Percentiles rank a stretch among this genome's conserved stretches.
These are phyloP conservation scores for Zelonia costaricensis DNA, from an alignment of 208 protist genomes.

Conservation along the genomic window DNA sequence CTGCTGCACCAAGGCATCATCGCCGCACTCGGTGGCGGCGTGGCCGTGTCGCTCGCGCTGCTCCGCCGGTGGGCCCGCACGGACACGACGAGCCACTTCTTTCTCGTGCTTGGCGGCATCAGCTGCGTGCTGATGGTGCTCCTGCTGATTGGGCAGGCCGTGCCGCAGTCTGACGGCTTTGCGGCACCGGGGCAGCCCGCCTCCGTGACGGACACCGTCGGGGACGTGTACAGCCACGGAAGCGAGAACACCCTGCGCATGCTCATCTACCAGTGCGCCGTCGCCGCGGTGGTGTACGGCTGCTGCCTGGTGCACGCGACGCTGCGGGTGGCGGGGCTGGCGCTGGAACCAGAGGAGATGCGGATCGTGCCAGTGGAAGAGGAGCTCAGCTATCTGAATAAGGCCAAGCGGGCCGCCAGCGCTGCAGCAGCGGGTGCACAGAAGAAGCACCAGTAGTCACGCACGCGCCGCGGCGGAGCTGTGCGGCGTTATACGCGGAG, in stretches of 20 bases:
- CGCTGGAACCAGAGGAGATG: conserved; percentile 41
- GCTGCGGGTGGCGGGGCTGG: conserved; percentile 30
- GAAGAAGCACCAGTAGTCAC: neutral
- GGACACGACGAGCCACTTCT: conserved; percentile 4
- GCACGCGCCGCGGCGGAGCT: no score
- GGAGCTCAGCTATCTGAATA: conserved; percentile 12
- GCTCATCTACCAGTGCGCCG: conserved; percentile 19
- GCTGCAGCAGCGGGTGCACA: neutral
- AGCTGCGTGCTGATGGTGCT: neutral
- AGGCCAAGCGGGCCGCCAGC: neutral
- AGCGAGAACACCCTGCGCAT: conserved; percentile 9
- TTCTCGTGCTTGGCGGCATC: neutral
- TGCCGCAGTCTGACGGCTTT: neutral
- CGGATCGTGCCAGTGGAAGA: conserved; percentile 22
- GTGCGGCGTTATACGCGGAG: no score
- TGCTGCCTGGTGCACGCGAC: conserved; percentile 22
- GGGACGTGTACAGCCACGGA: conserved; percentile 6
- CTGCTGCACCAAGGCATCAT: neutral
- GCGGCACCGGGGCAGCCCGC: neutral
- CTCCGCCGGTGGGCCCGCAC: conserved; percentile 1
- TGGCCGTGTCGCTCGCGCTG: neutral
- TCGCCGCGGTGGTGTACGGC: conserved; percentile 16
- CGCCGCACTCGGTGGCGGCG: neutral
- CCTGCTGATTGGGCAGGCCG: conserved; percentile 2
- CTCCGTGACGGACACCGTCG: neutral